Evolutionary conservation across 306 rosid species (phyloP).

Genomic region (Oxytropis ochrocephala): DNA sequence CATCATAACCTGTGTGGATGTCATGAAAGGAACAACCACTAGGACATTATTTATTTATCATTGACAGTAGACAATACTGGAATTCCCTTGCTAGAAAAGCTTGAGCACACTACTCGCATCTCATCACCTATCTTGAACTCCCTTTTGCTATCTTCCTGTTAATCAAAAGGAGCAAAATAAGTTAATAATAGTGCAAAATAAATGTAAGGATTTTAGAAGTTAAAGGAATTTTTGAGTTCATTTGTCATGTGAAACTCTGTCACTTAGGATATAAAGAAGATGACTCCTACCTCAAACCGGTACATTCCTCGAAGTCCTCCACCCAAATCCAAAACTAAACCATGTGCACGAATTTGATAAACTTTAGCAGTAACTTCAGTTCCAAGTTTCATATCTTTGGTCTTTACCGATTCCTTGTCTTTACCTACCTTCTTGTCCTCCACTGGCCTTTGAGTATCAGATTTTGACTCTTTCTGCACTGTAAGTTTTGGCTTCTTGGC

Average conservation of each 20-base stretch:
- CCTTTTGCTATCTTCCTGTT: constrained; percentile 39
- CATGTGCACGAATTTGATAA: constrained; percentile 67
- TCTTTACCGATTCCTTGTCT: constrained; percentile 24
- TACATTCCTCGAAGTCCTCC: constrained; percentile 81
- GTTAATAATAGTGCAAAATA: background rate
- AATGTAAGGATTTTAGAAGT: background rate
- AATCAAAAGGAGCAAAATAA: background rate
- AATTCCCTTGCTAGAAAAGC: constrained; percentile 73
- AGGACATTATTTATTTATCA: constrained; percentile 36
- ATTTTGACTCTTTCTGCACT: constrained; percentile 23
- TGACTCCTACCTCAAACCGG: constrained; percentile 61
- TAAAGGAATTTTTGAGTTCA: background rate
- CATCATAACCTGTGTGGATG: constrained; percentile 14
- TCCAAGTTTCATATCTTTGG: constrained; percentile 58
- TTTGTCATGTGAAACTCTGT: background rate
- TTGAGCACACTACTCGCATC: constrained; percentile 58
- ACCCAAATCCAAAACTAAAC: constrained; percentile 89
- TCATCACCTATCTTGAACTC: constrained; percentile 51
- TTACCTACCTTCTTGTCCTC: constrained; percentile 24
- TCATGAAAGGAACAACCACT: background rate
- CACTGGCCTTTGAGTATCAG: constrained; percentile 12
- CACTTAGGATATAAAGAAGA: background rate
- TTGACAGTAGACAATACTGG: constrained; percentile 60
- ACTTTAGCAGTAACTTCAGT: constrained; percentile 60
- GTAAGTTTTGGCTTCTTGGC: constrained; percentile 31